These are phyloP conservation scores for Solanum corneliomulleri DNA, from an alignment of 257 asterid genomes.

Conservation along the genomic window DNA sequence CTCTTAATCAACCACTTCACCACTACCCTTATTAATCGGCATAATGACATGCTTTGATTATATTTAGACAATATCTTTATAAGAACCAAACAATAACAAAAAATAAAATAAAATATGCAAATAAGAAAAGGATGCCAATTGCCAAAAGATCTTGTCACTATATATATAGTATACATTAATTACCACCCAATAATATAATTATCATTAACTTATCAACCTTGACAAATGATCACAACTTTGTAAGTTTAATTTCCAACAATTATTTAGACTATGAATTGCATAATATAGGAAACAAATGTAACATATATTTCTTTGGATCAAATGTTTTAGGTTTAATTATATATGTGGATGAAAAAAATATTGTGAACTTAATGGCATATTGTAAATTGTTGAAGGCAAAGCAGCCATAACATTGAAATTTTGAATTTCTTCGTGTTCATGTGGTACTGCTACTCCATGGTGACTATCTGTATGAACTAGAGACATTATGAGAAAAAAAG, in stretches of 20 bases:
- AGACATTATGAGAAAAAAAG: too few relatives aligned
- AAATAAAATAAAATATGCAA: not conserved
- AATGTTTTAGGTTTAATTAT: not conserved
- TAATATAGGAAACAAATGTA: not conserved
- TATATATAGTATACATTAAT: not conserved
- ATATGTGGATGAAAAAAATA: not conserved
- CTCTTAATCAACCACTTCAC: not conserved
- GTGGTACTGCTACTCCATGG: not conserved
- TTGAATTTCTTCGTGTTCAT: not conserved
- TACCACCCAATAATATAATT: not conserved
- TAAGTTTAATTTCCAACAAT: not conserved
- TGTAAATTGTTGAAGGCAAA: not conserved
- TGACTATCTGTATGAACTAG: not conserved
- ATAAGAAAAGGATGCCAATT: not conserved
- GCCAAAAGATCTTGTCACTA: not conserved
- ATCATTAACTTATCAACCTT: not conserved
- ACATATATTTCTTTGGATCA: not conserved
- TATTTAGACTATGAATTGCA: not conserved
- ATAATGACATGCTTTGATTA: not conserved
- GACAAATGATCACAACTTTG: not conserved
- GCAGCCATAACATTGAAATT: not conserved
- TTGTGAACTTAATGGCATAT: not conserved
- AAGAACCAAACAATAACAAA: not conserved
- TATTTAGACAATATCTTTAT: not conserved
- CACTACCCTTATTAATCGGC: too few relatives aligned